phyloP scores from a whole-genome alignment of 768 basidiomycete genomes.

The Russula sp. region DNA sequence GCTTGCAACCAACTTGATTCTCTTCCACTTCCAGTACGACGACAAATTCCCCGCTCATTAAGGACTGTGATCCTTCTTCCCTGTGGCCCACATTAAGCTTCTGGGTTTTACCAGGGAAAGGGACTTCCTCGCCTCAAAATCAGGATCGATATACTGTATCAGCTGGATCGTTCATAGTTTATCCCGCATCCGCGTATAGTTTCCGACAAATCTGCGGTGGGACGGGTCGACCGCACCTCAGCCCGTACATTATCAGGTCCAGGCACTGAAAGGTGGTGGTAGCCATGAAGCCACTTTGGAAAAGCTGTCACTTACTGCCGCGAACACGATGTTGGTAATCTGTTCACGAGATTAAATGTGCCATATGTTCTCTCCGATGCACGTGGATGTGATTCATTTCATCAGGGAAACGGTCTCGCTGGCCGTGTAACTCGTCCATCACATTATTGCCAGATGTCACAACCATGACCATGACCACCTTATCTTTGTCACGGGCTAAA shows the following conservation, averaged over 20 bases:
- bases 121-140: not conserved
- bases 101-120: not conserved
- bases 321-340: not conserved
- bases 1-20: not conserved
- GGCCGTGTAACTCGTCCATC: not conserved
- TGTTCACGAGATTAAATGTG: slow-evolving; percentile 1
- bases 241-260: not conserved
- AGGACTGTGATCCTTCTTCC: not conserved
- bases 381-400: too few relatives aligned
- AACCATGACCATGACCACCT: not conserved
- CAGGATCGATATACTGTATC: not conserved
- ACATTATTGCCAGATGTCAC: not conserved
- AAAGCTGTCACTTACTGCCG: not conserved
- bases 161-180: not conserved
- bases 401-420: not conserved
- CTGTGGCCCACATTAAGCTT: slow-evolving; percentile 15
- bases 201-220: not conserved
- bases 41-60: not conserved
- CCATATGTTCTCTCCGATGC: slow-evolving; percentile 1
- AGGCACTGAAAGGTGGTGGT: not conserved
- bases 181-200: not conserved
- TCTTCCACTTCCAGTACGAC: not conserved
- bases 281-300: slow-evolving; percentile 6
- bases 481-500: not conserved
- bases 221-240: slow-evolving; percentile 21